Base-by-base conservation (phyloP, 1,284 basidiomycete genomes). In the Ceratobasidium sp. region DNA sequence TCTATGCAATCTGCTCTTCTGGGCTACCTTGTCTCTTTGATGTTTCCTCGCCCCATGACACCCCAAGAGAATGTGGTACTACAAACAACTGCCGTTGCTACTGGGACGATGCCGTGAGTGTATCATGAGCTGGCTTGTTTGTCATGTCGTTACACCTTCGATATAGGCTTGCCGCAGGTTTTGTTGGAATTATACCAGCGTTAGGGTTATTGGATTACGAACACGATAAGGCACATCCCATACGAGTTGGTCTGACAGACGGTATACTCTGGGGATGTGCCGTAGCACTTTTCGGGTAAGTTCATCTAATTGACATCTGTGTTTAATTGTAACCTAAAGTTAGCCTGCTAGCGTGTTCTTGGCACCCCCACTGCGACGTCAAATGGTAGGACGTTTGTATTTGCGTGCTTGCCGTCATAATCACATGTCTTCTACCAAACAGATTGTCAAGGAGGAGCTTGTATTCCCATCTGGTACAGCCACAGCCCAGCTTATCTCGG, bases 401-500 rank as follows among this genome's bases (percentile, higher is more conserved):
- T 14, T 53, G 18, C 14, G 12, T 58, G 18, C 28, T 21, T 32
- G 9, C 21, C 41, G 26, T 18, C 18, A 50, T 26, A 65, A 26
- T 21, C 18, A 9, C 21, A 18, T 23, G 23, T 46, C 3, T 28
- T 9, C 3, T 71, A 26, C 74, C 18, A 16, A 32, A 2, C 41
- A 94, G 90, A 96, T 98, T 72, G 89, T 98, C 52, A 91, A 96
- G 79, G 96, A 98, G 79, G 90, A 97, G 79, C 87, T 98, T 16
- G 85, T 92, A 0, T 98, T 98, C 76, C 96, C 96, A 0, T 95
- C 92, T 0, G 97, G 97, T 26, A 97, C 93, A n/a, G 96, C 96
- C 0, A 98, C 96, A 0, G 97, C 96, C 1, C 96, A 98, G 78
- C 85, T 98, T 21, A 95, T 98, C 58, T 91, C 93, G 0, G 92